phyloP scores from a whole-genome alignment of 2,329 filamentous ascomycete species.

The Coleophoma crateriformis region DNA sequence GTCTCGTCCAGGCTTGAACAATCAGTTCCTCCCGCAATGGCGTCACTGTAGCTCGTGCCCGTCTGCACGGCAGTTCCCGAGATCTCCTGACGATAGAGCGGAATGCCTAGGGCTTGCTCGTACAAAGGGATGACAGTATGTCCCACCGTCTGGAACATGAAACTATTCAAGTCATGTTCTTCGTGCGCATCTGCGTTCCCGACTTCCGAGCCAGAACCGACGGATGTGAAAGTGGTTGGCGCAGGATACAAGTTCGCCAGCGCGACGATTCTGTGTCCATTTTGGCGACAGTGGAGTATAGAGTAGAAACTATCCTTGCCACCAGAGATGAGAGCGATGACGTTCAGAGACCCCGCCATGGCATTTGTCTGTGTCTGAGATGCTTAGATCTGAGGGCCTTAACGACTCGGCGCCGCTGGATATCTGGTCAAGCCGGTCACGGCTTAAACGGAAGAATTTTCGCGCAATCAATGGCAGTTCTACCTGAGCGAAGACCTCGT shows the following conservation, averaged over 20 bases:
- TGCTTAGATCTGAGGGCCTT: too few relatives aligned
- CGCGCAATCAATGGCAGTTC: too few relatives aligned
- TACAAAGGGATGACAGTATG: slow-evolving; percentile 85
- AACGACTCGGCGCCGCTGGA: too few relatives aligned
- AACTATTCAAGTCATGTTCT: slow-evolving; percentile 78
- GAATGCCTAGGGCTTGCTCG: slow-evolving; percentile 69
- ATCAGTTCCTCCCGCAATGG: slow-evolving; percentile 9
- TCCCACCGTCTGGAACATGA: slow-evolving; percentile 99
- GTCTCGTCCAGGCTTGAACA: slow-evolving; percentile 63
- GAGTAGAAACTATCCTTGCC: slow-evolving; percentile 97
- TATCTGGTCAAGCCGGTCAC: too few relatives aligned
- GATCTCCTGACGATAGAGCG: slow-evolving; percentile 79
- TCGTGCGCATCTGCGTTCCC: slow-evolving; percentile 17
- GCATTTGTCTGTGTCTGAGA: background rate
- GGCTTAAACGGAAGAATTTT: too few relatives aligned
- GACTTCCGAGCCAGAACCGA: background rate
- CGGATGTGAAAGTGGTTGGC: slow-evolving; percentile 2
- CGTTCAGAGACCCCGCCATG: slow-evolving; percentile 54
- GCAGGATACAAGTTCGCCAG: slow-evolving; percentile 80
- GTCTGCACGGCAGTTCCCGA: slow-evolving; percentile 64
- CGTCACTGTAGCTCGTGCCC: slow-evolving; percentile 59
- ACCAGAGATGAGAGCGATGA: slow-evolving; percentile 90
- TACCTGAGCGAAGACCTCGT: too few relatives aligned
- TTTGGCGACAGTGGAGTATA: slow-evolving; percentile 79
- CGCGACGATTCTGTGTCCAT: slow-evolving; percentile 81